Conservation (phyloP, 805 yeast species). For the Limtongozyma cylindracea region DNA sequence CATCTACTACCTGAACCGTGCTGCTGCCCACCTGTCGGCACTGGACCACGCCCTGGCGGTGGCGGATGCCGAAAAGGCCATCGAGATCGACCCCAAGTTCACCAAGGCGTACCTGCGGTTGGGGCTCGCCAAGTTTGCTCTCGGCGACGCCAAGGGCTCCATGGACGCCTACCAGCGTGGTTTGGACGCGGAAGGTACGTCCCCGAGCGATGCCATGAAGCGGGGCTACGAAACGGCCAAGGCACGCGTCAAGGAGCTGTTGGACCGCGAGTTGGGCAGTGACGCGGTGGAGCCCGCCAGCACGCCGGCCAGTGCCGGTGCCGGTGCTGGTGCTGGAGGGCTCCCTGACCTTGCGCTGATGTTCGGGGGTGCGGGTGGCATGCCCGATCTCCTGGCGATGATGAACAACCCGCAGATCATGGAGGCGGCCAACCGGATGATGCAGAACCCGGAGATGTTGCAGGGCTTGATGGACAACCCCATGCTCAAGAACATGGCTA, state of each 20-base stretch:
- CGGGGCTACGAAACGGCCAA: constrained; percentile 89
- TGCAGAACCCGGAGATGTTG: constrained; percentile 67
- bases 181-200: constrained; percentile 64
- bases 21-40: constrained; percentile 80
- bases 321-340: constrained; percentile 22
- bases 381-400: constrained; percentile 22
- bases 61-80: constrained; percentile 64
- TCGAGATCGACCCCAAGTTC: constrained; percentile 50
- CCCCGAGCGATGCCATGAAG: constrained; percentile 71
- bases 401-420: constrained; percentile 44
- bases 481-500: constrained; percentile 35
- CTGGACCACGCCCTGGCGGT: constrained; percentile 57
- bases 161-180: constrained; percentile 81
- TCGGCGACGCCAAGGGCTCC: constrained; percentile 78
- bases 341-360: constrained; percentile 54
- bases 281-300: constrained; percentile 7
- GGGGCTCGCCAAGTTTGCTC: constrained; percentile 85
- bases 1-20: constrained; percentile 78
- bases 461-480: constrained; percentile 59
- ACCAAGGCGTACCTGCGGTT: constrained; percentile 88
- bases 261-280: constrained; percentile 13
- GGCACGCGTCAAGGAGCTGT: constrained; percentile 58
- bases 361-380: constrained; percentile 45
- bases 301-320: constrained; percentile 10
- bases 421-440: constrained; percentile 73